phyloP scores from a whole-genome alignment of 2,329 filamentous ascomycete species.

The Claviceps spartinae region DNA sequence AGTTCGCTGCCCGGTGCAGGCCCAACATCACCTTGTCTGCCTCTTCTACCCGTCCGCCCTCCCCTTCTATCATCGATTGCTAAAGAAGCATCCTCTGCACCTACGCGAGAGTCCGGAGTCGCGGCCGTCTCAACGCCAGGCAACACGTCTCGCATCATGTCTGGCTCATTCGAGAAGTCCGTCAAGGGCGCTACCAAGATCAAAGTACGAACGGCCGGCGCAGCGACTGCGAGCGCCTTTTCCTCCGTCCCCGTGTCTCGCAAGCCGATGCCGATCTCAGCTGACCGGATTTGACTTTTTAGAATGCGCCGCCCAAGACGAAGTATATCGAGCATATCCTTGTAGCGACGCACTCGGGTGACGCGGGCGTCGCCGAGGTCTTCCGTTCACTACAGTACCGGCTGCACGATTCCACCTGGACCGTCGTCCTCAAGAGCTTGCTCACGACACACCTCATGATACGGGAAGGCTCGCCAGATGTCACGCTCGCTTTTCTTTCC shows the following conservation, averaged over 20 bases:
- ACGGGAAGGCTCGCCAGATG: constrained; percentile 79
- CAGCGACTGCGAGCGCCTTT: neutral
- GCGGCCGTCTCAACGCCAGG: neutral
- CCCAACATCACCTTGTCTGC: constrained; percentile 1
- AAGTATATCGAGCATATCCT: constrained; percentile 99
- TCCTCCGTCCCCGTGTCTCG: neutral
- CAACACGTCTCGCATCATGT: constrained; percentile 36
- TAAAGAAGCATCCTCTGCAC: neutral
- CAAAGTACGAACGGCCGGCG: constrained; percentile 47
- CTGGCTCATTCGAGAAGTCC: constrained; percentile 92
- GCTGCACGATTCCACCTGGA: constrained; percentile 94
- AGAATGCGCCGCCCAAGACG: constrained; percentile 93
- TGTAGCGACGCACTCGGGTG: constrained; percentile 84
- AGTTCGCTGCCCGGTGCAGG: neutral
- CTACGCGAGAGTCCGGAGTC: neutral
- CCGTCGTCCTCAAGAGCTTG: constrained; percentile 95
- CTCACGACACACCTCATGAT: constrained; percentile 98
- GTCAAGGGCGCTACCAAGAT: constrained; percentile 98
- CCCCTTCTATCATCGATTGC: constrained; percentile 2
- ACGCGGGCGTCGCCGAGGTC: constrained; percentile 88
- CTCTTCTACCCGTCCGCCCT: neutral
- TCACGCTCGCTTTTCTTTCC: constrained; percentile 72
- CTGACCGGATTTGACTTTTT: neutral
- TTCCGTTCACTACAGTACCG: constrained; percentile 84
- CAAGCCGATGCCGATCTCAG: neutral